A percentile compares a stretch with the other conserved stretches of the same genome.
Evolutionary conservation across 2,329 filamentous ascomycete genomes (phyloP).

Genomic region (Alternaria angustiovoidea): DNA sequence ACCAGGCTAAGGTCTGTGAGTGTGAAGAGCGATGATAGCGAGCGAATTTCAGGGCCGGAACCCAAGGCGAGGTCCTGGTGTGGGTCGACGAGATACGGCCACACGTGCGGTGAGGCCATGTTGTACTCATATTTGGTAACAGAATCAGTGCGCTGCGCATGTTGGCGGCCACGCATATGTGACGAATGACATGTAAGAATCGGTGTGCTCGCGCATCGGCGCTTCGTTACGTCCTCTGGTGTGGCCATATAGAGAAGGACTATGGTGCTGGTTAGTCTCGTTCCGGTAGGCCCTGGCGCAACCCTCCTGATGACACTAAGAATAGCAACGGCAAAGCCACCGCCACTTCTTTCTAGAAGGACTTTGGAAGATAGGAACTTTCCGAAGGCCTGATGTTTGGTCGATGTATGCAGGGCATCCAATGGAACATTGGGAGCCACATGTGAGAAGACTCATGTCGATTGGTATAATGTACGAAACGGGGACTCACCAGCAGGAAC

Average conservation of each 20-base stretch:
- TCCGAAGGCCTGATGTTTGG: neutral
- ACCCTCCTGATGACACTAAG: constrained; percentile 11
- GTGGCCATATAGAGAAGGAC: constrained; percentile 55
- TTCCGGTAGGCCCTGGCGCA: constrained; percentile 21
- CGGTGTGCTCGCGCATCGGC: constrained; percentile 26
- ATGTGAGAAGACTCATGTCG: neutral
- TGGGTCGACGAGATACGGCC: constrained; percentile 26
- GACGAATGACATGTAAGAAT: constrained; percentile 31
- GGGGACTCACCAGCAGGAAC: constrained; percentile 60
- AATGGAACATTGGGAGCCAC: neutral
- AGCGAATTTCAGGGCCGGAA: constrained; percentile 14
- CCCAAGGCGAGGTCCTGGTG: constrained; percentile 25
- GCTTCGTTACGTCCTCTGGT: constrained; percentile 41
- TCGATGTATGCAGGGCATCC: neutral
- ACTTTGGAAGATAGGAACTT: neutral
- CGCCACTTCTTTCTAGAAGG: constrained; percentile 7
- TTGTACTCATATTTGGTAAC: constrained; percentile 35
- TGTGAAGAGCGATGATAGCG: constrained; percentile 28
- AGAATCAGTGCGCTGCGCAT: constrained; percentile 23
- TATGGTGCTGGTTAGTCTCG: constrained; percentile 35
- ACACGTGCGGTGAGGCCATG: constrained; percentile 21
- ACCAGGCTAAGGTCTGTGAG: constrained; percentile 53
- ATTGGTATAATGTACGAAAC: neutral
- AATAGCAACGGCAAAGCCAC: constrained; percentile 11
- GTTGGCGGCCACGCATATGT: constrained; percentile 34